Evolutionary conservation across 2,329 filamentous ascomycete species (phyloP).

Genomic region (Epichloe aotearoae): DNA sequence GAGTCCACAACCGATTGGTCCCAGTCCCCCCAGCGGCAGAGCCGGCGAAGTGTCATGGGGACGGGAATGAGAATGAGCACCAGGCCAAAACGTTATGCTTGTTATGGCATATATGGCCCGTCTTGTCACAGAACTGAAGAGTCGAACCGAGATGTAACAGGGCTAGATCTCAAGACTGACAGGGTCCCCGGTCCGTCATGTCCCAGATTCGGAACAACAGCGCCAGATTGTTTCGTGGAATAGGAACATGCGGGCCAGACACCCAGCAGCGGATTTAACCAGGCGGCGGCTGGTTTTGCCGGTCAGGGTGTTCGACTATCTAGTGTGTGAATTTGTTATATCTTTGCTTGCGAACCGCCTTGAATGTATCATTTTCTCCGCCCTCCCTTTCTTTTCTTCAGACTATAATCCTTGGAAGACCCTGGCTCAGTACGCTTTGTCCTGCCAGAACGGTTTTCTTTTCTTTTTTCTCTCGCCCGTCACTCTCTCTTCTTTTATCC

Average conservation of each 20-base stretch:
- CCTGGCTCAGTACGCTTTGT: constrained; percentile 11
- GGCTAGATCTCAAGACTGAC: constrained; percentile 14
- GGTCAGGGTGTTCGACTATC: too few species aligned
- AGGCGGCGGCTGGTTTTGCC: neutral
- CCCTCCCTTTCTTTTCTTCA: constrained; percentile 7
- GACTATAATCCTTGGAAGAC: neutral
- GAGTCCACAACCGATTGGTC: neutral
- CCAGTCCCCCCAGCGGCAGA: too few species aligned
- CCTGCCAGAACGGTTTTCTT: constrained; percentile 12
- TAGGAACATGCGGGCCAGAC: constrained; percentile 2
- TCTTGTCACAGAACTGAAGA: constrained; percentile 9
- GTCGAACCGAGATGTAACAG: constrained; percentile 14
- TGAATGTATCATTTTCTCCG: neutral
- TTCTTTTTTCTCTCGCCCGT: constrained; percentile 11
- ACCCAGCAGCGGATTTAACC: constrained; percentile 1
- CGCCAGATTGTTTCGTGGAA: constrained; percentile 11
- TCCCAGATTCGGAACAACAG: constrained; percentile 10
- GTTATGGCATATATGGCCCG: constrained; percentile 2
- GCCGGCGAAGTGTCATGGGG: neutral
- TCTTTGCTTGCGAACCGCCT: constrained; percentile 5
- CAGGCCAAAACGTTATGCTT: constrained; percentile 13
- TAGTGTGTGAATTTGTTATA: constrained; percentile 4
- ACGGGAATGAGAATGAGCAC: constrained; percentile 4
- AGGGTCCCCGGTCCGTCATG: constrained; percentile 6
- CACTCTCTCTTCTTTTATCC: constrained; percentile 11